Base-by-base conservation (phyloP, 163 green algal genomes). In the Scenedesmus sp. region DNA sequence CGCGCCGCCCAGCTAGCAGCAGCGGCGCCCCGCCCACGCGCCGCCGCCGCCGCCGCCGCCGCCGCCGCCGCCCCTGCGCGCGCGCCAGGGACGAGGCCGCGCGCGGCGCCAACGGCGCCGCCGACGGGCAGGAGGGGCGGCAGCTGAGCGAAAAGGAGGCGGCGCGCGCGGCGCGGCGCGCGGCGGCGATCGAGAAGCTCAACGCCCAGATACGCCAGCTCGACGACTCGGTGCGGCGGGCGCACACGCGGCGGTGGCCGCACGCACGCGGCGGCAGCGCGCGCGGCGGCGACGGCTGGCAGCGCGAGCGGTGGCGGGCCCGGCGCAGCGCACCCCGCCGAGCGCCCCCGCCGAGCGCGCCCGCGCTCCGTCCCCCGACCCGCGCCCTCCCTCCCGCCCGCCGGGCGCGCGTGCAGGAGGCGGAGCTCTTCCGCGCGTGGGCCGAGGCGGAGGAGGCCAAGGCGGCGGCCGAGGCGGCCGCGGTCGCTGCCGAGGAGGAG, bases 351-450 rank as follows among this genome's bases (percentile, higher is more conserved):
- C n/a, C n/a, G n/a, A n/a, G n/a, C n/a, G n/a, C n/a, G n/a, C n/a
- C n/a, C n/a, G n/a, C n/a, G n/a, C n/a, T n/a, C n/a, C n/a, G n/a
- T n/a, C n/a, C n/a, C n/a, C n/a, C n/a, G n/a, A n/a, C n/a, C n/a
- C n/a, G n/a, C n/a, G n/a, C n/a, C n/a, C n/a, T n/a, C n/a, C n/a
- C n/a, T n/a, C n/a, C n/a, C n/a, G n/a, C n/a, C n/a, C n/a, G n/a
- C n/a, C n/a, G n/a, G n/a, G 39, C 39, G 10, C 39, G 10, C 39
- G 3, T 57, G 66, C 69, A 90, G 86, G 85, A 91, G 67, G 84
- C 84, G 29, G 69, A 81, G 1, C 5, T 91, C 70, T 86, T 91
- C 28, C 70, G 58, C 4, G 22, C 20, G 18, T 96, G 90, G 89
- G 54, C 95, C 51, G 84, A 63, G 14, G 76, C 70, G 45, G 70